These are phyloP conservation scores for Annona cherimola DNA, from an alignment of 164 flowering plant genomes.

Conservation along the genomic window DNA sequence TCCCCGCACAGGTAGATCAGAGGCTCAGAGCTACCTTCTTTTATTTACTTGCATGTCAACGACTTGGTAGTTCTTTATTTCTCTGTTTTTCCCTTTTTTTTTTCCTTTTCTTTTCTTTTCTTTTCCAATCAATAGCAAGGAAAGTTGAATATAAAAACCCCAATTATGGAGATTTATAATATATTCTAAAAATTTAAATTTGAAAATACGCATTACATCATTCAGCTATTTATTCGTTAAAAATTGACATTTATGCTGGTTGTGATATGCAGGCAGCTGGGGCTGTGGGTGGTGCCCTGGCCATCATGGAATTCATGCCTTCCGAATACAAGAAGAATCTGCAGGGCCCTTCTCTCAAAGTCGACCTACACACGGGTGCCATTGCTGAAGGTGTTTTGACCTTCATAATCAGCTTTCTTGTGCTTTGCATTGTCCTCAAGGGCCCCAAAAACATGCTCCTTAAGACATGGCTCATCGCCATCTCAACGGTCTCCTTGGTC, in stretches of 20 bases:
- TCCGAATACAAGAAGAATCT: constrained; percentile 61
- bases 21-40: neutral
- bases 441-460: constrained; percentile 50
- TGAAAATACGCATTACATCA: neutral
- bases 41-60: neutral
- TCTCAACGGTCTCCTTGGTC: constrained; percentile 49
- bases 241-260: neutral
- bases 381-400: constrained; percentile 84
- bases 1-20: constrained; percentile 70
- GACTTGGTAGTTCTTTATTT: neutral
- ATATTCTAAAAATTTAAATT: neutral
- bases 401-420: constrained; percentile 52
- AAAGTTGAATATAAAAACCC: neutral
- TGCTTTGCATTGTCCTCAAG: constrained; percentile 48
- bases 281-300: constrained; percentile 72
- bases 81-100: neutral
- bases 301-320: constrained; percentile 67
- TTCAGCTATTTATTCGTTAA: neutral
- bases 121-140: neutral
- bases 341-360: constrained; percentile 68
- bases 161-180: too few species aligned
- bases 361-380: constrained; percentile 78
- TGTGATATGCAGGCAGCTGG: constrained; percentile 53
- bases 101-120: neutral
- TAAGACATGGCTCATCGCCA: constrained; percentile 59